These are phyloP conservation scores for Beauveria brongniartii DNA, from an alignment of 2,329 filamentous ascomycete species.

Conservation along the genomic window DNA sequence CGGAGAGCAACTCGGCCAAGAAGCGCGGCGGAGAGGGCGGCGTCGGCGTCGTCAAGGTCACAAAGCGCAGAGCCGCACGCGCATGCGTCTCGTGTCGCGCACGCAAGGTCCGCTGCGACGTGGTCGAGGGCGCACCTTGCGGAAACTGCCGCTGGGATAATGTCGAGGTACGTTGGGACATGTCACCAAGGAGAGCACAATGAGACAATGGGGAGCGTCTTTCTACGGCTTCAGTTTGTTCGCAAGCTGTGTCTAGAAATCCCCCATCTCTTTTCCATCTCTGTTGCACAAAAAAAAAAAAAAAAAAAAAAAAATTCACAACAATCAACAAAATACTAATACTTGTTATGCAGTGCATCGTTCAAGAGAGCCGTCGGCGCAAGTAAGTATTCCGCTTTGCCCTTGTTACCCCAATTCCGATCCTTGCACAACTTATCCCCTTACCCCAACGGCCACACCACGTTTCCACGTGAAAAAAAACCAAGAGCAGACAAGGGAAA, in stretches of 20 bases:
- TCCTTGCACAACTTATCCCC: background rate
- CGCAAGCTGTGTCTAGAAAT: background rate
- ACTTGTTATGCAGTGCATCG: slow-evolving; percentile 45
- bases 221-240: background rate
- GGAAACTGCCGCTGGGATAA: slow-evolving; percentile 80
- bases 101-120: slow-evolving; percentile 88
- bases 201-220: background rate
- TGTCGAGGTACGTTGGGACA: slow-evolving; percentile 43
- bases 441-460: slow-evolving; percentile 3
- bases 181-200: background rate
- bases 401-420: background rate
- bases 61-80: slow-evolving; percentile 80
- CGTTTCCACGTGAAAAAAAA: background rate
- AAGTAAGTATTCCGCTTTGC: slow-evolving; percentile 51
- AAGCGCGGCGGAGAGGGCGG: slow-evolving; percentile 22
- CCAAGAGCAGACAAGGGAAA: background rate
- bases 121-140: slow-evolving; percentile 80
- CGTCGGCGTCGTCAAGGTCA: slow-evolving; percentile 37
- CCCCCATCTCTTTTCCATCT: background rate
- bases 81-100: slow-evolving; percentile 84
- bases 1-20: slow-evolving; percentile 17
- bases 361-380: slow-evolving; percentile 76
- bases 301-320: background rate
- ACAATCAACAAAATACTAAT: background rate
- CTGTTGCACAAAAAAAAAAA: too few species aligned